Percentiles rank a stretch among this genome's conserved stretches.
Conservation (phyloP, 495 filamentous ascomycete genomes). For the Aspergillus conjunctus region DNA sequence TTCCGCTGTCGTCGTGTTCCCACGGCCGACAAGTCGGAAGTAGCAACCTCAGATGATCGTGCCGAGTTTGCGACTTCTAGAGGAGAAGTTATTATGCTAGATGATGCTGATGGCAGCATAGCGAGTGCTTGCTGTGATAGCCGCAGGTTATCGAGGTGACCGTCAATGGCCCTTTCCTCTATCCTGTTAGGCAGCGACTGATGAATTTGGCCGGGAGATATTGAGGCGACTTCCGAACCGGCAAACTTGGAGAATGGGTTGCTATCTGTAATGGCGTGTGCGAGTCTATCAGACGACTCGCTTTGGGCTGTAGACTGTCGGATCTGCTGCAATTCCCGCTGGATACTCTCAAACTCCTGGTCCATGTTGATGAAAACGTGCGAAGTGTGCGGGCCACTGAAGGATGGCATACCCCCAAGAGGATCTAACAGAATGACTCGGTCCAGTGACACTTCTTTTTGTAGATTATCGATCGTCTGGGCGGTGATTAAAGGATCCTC, state of each 20-base stretch:
- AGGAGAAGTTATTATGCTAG: conserved; percentile 84
- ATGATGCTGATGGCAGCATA: conserved; percentile 82
- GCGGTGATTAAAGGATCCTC: conserved; percentile 48
- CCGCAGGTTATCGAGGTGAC: conserved; percentile 73
- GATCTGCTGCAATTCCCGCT: conserved; percentile 54
- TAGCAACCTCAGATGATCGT: conserved; percentile 39
- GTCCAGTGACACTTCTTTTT: conserved; percentile 68
- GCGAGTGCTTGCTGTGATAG: conserved; percentile 67
- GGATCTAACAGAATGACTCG: conserved; percentile 89
- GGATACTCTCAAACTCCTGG: conserved; percentile 77
- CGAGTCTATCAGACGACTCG: conserved; percentile 13
- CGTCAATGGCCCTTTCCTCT: conserved; percentile 33
- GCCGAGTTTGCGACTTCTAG: conserved; percentile 73
- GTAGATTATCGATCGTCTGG: conserved; percentile 46
- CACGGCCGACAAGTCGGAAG: conserved; percentile 59
- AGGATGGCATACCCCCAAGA: conserved; percentile 79
- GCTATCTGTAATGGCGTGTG: conserved; percentile 34
- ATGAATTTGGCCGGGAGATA: conserved; percentile 18
- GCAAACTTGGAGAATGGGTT: conserved; percentile 52
- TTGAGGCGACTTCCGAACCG: conserved; percentile 35
- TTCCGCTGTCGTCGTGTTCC: conserved; percentile 79
- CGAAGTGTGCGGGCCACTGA: conserved; percentile 63
- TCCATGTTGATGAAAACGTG: conserved; percentile 96
- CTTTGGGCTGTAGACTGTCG: conserved; percentile 22
- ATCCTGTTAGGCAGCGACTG: conserved; percentile 12